phyloP scores from a whole-genome alignment of 306 rosid genomes.

The Bauhinia variegata region DNA sequence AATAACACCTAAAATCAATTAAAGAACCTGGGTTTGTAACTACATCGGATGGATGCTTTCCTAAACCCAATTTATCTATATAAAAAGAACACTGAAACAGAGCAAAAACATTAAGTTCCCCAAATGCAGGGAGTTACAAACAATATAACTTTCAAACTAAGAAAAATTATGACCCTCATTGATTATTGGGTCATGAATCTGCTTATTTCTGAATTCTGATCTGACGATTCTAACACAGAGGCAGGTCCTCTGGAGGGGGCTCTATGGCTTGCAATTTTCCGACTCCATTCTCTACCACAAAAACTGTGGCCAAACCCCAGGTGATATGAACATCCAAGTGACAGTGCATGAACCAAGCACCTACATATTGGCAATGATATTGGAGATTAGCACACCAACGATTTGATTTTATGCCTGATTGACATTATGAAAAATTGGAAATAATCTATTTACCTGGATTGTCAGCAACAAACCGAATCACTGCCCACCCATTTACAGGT shows the following conservation, averaged over 20 bases:
- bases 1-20: constrained; percentile 25
- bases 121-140: constrained; percentile 48
- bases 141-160: constrained; percentile 31
- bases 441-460: constrained; percentile 95
- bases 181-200: constrained; percentile 7
- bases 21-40: constrained; percentile 14
- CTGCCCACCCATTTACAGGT: constrained; percentile 89
- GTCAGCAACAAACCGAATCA: constrained; percentile 88
- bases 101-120: constrained; percentile 33
- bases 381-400: not conserved
- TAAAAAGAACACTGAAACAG: constrained; percentile 36
- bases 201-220: not conserved
- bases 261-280: constrained; percentile 72
- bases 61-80: constrained; percentile 30
- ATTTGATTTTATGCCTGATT: too few species aligned
- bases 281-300: constrained; percentile 79
- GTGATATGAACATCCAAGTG: constrained; percentile 92
- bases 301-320: constrained; percentile 93
- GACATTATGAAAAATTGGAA: too few species aligned
- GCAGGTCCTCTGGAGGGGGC: constrained; percentile 81
- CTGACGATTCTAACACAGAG: constrained; percentile 60
- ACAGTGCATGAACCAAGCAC: constrained; percentile 93
- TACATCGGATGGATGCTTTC: constrained; percentile 25
- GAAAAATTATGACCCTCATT: constrained; percentile 27
- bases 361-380: constrained; percentile 33